Evolutionary conservation across 2,329 filamentous ascomycete genomes (phyloP), one percentile per base, ranked within the genome.

Genomic region (Aspergillaceae sp.): DNA sequence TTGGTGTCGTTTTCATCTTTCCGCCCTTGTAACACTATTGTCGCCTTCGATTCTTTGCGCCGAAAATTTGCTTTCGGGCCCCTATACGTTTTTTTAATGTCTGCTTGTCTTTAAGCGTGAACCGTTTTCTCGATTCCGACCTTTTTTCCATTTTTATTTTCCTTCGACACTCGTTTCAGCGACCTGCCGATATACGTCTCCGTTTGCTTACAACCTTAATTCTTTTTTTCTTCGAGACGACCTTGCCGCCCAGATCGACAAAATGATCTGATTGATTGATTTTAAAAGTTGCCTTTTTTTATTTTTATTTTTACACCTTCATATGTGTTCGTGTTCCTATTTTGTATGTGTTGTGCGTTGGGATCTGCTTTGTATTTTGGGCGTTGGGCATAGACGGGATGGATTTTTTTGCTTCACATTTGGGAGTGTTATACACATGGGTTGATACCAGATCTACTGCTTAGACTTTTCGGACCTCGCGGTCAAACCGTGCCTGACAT

Each of bases 321-420:
- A 9, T 8, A 8, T 38, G 11, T 38, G 11, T 38, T 38, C n/a
- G 34, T 19, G 26, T 36, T 36, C 10, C 10, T n/a, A 9, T 36
- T n/a, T 36, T 36, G 10, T 11, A 11, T 36, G 34, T n/a, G 34
- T 45, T 42, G 51, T 43, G 19, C 19, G 8, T 9, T 47, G 46
- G 38, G 11, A 7, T 51, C 53, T 54, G 43, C 44, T 54, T 44
- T 53, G 51, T 48, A 47, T 49, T 48, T 43, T 51, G 65, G 19
- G 65, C 64, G 64, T 66, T 67, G 57, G 60, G 55, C 43, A 65
- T 68, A 68, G 65, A 68, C 56, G 55, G 64, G 57, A 60, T 42
- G 54, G 60, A 57, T 48, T 51, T 32, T 19, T 19, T 19, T 19
- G 19, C 19, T 45, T 60, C 57, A 47, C 51, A 51, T 60, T 6